phyloP scores from a whole-genome alignment of 2,329 filamentous ascomycete species.

The Clonostachys rhizophaga region DNA sequence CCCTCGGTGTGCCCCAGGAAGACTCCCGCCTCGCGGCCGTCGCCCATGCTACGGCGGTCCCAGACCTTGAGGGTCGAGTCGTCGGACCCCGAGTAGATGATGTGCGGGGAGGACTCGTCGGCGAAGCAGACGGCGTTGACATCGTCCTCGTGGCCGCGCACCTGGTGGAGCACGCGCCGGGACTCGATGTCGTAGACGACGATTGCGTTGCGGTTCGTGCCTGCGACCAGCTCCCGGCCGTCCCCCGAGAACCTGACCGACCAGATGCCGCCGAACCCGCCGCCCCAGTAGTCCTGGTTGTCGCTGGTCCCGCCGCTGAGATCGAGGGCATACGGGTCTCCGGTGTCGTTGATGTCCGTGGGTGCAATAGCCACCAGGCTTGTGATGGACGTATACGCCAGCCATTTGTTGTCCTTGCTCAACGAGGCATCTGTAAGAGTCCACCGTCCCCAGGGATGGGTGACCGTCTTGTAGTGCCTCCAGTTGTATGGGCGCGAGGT shows the following conservation, averaged over 20 bases:
- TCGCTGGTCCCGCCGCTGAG: constrained; percentile 33
- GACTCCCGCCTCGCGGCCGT: constrained; percentile 65
- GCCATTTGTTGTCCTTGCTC: constrained; percentile 84
- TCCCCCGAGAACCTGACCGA: constrained; percentile 91
- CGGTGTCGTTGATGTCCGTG: constrained; percentile 77
- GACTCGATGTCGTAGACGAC: constrained; percentile 92
- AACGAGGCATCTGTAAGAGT: constrained; percentile 92
- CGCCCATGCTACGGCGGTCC: constrained; percentile 90
- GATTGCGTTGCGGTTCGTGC: constrained; percentile 73
- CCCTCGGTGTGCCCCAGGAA: constrained; percentile 65
- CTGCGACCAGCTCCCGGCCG: constrained; percentile 84
- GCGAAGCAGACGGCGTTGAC: constrained; percentile 97
- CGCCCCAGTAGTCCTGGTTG: constrained; percentile 12
- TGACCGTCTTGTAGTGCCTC: constrained; percentile 90
- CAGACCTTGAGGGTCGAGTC: constrained; percentile 93
- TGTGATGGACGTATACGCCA: constrained; percentile 88
- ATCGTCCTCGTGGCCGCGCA: constrained; percentile 78
- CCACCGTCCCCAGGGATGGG: constrained; percentile 86
- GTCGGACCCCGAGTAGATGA: constrained; percentile 93
- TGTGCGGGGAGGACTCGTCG: constrained; percentile 82
- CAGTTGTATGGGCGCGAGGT: constrained; percentile 93
- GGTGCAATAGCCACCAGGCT: constrained; percentile 80
- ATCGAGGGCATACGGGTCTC: constrained; percentile 76
- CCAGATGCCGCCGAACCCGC: constrained; percentile 64
- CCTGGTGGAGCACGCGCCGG: constrained; percentile 66